Evolutionary conservation across 179 eudicot genomes (phyloP).

Genomic region (Actinidia arguta): DNA sequence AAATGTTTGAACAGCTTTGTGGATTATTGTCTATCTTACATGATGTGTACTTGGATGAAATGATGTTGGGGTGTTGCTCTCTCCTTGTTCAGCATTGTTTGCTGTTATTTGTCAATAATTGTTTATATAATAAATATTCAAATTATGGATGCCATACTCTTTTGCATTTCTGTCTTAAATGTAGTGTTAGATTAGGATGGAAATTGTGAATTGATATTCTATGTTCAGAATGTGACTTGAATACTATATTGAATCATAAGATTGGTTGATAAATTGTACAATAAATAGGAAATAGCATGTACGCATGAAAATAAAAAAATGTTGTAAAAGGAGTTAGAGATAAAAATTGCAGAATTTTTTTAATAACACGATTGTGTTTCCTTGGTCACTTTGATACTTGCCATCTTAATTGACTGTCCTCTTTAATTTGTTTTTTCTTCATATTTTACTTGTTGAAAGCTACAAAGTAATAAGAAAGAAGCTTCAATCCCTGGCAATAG

Average conservation of each 20-base stretch:
- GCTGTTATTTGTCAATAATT: too few species aligned
- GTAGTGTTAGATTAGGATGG: too few species aligned
- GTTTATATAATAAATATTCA: too few species aligned
- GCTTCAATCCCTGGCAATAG: conserved; percentile 3
- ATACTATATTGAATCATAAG: not conserved
- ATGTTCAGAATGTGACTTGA: not conserved
- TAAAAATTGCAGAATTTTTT: not conserved
- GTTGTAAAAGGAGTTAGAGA: not conserved
- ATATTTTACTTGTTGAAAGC: not conserved
- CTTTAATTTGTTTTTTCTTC: not conserved
- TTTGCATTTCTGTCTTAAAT: too few species aligned
- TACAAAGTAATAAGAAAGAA: conserved; percentile 7
- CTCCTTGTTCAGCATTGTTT: too few species aligned
- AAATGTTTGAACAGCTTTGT: too few species aligned
- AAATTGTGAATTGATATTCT: too few species aligned
- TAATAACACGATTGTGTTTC: not conserved
- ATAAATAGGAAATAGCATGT: not conserved
- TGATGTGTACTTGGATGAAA: too few species aligned
- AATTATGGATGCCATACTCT: too few species aligned
- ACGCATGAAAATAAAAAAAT: not conserved
- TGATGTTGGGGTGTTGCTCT: too few species aligned
- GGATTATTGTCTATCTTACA: too few species aligned
- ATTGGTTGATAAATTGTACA: not conserved
- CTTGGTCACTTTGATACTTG: not conserved
- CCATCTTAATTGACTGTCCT: not conserved